phyloP scores from a whole-genome alignment of 495 filamentous ascomycete species.

The Jackrogersella multiformis region DNA sequence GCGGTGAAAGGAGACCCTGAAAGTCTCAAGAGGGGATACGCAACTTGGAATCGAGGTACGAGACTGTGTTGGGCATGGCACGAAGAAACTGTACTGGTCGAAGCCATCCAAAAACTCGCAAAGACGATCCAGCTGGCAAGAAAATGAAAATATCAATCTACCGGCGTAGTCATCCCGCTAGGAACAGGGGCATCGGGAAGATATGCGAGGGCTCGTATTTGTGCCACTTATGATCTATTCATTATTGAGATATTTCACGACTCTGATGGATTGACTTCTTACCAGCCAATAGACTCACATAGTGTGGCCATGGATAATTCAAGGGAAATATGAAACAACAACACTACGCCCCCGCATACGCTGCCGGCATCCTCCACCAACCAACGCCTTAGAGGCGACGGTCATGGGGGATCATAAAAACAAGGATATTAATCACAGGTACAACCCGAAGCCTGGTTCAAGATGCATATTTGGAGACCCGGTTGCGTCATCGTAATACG shows the following conservation, averaged over 20 bases:
- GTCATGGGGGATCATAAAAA: constrained; percentile 32
- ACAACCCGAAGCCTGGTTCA: constrained; percentile 6
- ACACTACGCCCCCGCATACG: constrained; percentile 7
- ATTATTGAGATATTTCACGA: constrained; percentile 8
- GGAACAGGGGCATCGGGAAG: background rate
- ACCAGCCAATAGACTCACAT: background rate
- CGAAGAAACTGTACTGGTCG: constrained; percentile 63
- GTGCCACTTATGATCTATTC: background rate
- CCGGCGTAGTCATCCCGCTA: too few species aligned
- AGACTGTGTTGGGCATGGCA: constrained; percentile 78
- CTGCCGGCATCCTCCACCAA: constrained; percentile 17
- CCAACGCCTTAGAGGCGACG: background rate
- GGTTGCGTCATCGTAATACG: constrained; percentile 26
- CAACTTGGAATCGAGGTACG: constrained; percentile 59
- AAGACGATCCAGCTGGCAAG: constrained; percentile 8
- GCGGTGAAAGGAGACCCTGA: constrained; percentile 64
- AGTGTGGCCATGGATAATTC: constrained; percentile 1
- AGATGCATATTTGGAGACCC: constrained; percentile 2
- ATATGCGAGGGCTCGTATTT: constrained; percentile 38
- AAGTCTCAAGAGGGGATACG: constrained; percentile 38
- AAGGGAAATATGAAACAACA: constrained; percentile 18
- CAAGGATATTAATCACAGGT: constrained; percentile 28
- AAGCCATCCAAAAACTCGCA: constrained; percentile 69
- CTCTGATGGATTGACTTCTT: background rate
- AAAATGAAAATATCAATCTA: background rate